Percentiles rank a stretch among this genome's conserved stretches.
Evolutionary conservation across 2,329 filamentous ascomycete species (phyloP).

Genomic region (Magnaporthiopsis incrustans): DNA sequence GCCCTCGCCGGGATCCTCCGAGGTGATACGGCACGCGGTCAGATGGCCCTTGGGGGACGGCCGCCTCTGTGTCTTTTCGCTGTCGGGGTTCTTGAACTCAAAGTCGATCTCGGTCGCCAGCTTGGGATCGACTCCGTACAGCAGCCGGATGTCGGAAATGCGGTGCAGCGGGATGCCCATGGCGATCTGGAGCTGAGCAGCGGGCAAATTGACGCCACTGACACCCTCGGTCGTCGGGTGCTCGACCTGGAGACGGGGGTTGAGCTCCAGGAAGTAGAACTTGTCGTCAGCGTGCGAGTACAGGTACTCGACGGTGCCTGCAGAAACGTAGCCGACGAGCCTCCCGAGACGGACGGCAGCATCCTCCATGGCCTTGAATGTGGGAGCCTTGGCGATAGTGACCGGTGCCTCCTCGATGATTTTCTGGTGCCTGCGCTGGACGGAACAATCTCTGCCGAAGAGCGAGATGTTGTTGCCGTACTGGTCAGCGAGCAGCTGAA

Average conservation of each 20-base stretch:
- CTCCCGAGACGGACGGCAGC: conserved; percentile 89
- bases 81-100: conserved; percentile 83
- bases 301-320: conserved; percentile 96
- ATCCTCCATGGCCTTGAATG: conserved; percentile 94
- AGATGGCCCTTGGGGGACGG: conserved; percentile 94
- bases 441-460: conserved; percentile 97
- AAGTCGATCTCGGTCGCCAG: conserved; percentile 86
- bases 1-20: conserved; percentile 95
- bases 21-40: conserved; percentile 97
- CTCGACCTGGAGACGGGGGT: conserved; percentile 98
- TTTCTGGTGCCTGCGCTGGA: conserved; percentile 97
- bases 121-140: conserved; percentile 93
- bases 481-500: conserved; percentile 94
- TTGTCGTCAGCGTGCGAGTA: conserved; percentile 98
- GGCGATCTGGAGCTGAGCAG: conserved; percentile 94
- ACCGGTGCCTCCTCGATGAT: conserved; percentile 99
- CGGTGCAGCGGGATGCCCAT: conserved; percentile 97
- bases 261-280: conserved; percentile 98
- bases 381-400: conserved; percentile 81
- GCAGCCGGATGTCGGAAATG: conserved; percentile 88
- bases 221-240: conserved; percentile 99
- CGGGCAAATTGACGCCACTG: conserved; percentile 91
- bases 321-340: conserved; percentile 96
- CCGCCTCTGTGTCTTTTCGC: conserved; percentile 75
- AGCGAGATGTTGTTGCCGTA: conserved; percentile 99